Base-by-base conservation (phyloP, 1,139 yeast species). In the Zygoascus hellenicus region DNA sequence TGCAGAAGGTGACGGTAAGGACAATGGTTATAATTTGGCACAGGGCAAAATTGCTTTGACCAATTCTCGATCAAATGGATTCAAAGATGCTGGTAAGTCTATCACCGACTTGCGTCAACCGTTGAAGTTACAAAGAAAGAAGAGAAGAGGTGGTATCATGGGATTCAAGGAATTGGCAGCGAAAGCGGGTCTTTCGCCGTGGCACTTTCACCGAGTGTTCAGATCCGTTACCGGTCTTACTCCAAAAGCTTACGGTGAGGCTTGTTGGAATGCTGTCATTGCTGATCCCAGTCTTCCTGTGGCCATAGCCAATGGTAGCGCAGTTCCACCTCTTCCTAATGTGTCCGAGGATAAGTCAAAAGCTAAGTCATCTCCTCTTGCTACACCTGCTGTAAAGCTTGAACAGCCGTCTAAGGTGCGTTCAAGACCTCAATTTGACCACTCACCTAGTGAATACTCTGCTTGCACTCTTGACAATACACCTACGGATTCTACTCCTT, bases 161-260 rank as follows among this genome's bases (percentile, higher is more conserved):
- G 96, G 96, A 0, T 87, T 87, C 67, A 85, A 87, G 64, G 96
- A 87, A 63, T 73, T 87, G 61, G 96, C 95, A 6, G 83, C 88
- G 14, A 84, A 86, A 61, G 83, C 90, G 10, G 85, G 83, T 55
- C 74, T 87, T 50, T 78, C 87, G 19, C 95, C 96, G n/a, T 87
- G 96, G 96, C 96, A 87, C 67, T 87, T 87, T 65, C 96, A 87
- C 69, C 72, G 96, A 47, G 95, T 87, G 32, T 87, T 87, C 70
- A 83, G 88, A 64, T 78, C 83, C 37, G 88, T 87, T 49, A 84
- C 95, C 13, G 90, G 92, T 1, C 74, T 86, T 52, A 87, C 96
- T 0, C 95, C 95, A 33, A 85, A 87, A 68, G 83, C 87, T 5
- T 87, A 87, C 58, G 96, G 96, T 45, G 95, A 87, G 61, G 82